phyloP scores from a whole-genome alignment of 176 grass and related monocot genomes.

The Carex pumila region DNA sequence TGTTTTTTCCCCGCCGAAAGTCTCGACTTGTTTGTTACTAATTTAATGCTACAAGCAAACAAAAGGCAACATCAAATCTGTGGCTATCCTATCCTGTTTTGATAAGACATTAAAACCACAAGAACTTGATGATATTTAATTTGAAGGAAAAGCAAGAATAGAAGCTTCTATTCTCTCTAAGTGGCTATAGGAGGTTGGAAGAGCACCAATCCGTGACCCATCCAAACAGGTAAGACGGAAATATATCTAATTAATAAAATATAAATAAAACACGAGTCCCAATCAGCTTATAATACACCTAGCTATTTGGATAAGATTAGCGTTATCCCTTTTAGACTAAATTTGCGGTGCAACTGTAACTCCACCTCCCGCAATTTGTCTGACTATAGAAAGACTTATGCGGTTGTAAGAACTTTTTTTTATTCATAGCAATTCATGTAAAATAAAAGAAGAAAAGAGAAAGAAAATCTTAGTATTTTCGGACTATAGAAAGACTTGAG shows the following conservation, averaged over 20 bases:
- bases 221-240: not conserved
- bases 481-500: too few relatives aligned
- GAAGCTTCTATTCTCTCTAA: not conserved
- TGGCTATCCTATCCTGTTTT: not conserved
- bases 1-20: not conserved
- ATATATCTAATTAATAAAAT: not conserved
- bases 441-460: too few relatives aligned
- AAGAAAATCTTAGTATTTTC: too few relatives aligned
- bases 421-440: too few relatives aligned
- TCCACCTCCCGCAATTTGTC: not conserved
- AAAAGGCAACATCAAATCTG: not conserved
- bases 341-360: not conserved
- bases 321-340: not conserved
- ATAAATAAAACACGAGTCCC: not conserved
- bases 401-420: too few relatives aligned
- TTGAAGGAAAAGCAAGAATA: not conserved
- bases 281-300: not conserved
- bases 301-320: not conserved
- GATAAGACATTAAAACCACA: not conserved
- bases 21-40: not conserved
- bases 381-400: too few relatives aligned
- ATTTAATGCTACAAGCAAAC: not conserved
- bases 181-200: slow-evolving; percentile 1
- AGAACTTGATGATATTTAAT: not conserved
- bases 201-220: not conserved